These are phyloP conservation scores for Durotheca rogersii DNA, from an alignment of 495 filamentous ascomycete species.

Conservation along the genomic window DNA sequence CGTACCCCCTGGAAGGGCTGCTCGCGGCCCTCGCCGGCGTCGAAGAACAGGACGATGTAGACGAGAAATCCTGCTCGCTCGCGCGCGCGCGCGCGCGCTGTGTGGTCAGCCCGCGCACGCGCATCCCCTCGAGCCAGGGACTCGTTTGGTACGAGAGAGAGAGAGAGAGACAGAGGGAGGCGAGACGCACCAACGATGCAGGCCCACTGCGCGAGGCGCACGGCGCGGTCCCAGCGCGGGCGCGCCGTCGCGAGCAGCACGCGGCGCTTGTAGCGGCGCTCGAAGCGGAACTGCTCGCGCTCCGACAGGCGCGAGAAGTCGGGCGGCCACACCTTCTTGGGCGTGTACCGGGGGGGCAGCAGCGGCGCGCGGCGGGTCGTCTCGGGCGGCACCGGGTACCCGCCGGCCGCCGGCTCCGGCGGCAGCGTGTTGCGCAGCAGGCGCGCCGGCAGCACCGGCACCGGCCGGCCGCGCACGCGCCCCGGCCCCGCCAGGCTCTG, in stretches of 20 bases:
- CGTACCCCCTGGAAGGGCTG: constrained; percentile 62
- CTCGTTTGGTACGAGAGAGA: no score
- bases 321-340: constrained; percentile 90
- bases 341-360: constrained; percentile 70
- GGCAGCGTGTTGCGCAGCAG: no score
- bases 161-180: no score
- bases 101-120: no score
- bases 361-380: no score
- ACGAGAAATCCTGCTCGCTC: constrained; percentile 69
- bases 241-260: constrained; percentile 69
- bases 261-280: constrained; percentile 71
- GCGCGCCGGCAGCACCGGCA: no score
- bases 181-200: constrained; percentile 60
- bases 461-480: no score
- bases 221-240: constrained; percentile 70
- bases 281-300: constrained; percentile 84
- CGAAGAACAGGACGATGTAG: constrained; percentile 78
- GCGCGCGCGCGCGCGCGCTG: no score
- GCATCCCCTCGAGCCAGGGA: no score
- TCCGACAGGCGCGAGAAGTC: constrained; percentile 77
- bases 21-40: constrained; percentile 66
- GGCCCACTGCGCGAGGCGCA: constrained; percentile 68
- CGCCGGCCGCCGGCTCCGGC: no score
- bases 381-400: no score
- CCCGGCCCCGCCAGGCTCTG: no score